These are phyloP conservation scores for Verticillium nonalfalfae DNA, from an alignment of 2,329 filamentous ascomycete species.

Conservation along the genomic window DNA sequence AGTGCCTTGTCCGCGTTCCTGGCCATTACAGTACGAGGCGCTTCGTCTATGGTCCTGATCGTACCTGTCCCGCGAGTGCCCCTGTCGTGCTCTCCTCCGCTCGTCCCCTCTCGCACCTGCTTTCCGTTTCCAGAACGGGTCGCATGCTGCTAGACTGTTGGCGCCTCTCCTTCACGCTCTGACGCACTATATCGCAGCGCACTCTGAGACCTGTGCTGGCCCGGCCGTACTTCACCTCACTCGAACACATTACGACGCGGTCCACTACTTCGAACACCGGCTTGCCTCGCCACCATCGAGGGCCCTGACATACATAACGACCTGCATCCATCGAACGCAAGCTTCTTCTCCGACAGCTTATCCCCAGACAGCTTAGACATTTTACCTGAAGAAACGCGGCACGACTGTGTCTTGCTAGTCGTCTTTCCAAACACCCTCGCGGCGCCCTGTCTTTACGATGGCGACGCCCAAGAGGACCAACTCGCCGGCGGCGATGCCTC, in stretches of 20 bases:
- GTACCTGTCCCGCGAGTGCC: neutral
- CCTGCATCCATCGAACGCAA: neutral
- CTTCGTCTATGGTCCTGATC: neutral
- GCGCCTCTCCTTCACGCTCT: neutral
- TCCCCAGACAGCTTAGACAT: neutral
- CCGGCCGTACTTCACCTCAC: neutral
- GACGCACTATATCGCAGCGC: neutral
- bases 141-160: neutral
- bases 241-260: neutral
- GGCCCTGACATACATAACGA: neutral
- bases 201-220: neutral
- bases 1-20: neutral
- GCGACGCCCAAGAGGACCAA: neutral
- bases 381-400: neutral
- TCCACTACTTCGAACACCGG: neutral
- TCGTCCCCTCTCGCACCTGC: neutral
- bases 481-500: slow-evolving; percentile 40
- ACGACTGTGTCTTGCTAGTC: neutral
- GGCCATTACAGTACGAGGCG: neutral
- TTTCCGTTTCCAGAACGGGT: neutral
- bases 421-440: neutral
- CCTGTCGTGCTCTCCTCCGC: neutral
- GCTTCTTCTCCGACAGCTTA: neutral
- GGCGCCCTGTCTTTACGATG: neutral
- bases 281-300: neutral